Base-by-base conservation (phyloP, 2,329 filamentous ascomycete genomes). In the Aspergillus pseudonomiae region DNA sequence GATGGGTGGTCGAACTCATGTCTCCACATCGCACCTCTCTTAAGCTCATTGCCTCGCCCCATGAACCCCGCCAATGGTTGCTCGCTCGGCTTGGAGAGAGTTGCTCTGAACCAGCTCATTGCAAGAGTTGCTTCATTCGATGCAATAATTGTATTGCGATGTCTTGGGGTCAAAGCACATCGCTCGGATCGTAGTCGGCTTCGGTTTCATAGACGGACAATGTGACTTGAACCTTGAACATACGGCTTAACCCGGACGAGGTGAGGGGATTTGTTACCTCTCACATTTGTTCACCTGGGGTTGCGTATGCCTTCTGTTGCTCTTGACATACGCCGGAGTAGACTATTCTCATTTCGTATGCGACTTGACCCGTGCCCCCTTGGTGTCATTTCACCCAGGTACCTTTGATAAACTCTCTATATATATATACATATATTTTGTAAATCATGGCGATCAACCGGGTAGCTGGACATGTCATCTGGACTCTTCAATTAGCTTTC, bases 331-430 rank as follows among this genome's bases (percentile, higher is more conserved):
- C 21, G 21, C 21, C 21, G 21, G 21, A 24, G 21, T 24, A 43
- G 10, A 21, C 41, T 43, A 21, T 43, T 21, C 41, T 11, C 41
- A 43, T 10, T 11, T 19, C 41, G 41, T 43, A 11, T 43, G 10
- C 41, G 41, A 21, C 41, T 43, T 43, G 16, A 21, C 21, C n/a
- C 19, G 7, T n/a, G 34, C 14, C n/a, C 16, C 11, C 19, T 43
- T 43, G 41, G 19, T 43, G 41, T 11, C 10, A 43, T 43, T 11
- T 43, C 19, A 43, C 41, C 12, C 6, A 21, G 41, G 34, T 36
- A 14, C n/a, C 41, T 43, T 43, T 21, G 19, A 68, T 82, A 2
- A 81, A 82, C 56, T 79, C 78, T 43, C n/a, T n/a, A n/a, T n/a
- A 21, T 36, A 32, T 32, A 32, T 32, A 32, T 10, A 24, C 21